Evolutionary conservation across 257 asterid species (phyloP), one percentile per base, ranked within the genome.

Genomic region (Przewalskia tangutica): DNA sequence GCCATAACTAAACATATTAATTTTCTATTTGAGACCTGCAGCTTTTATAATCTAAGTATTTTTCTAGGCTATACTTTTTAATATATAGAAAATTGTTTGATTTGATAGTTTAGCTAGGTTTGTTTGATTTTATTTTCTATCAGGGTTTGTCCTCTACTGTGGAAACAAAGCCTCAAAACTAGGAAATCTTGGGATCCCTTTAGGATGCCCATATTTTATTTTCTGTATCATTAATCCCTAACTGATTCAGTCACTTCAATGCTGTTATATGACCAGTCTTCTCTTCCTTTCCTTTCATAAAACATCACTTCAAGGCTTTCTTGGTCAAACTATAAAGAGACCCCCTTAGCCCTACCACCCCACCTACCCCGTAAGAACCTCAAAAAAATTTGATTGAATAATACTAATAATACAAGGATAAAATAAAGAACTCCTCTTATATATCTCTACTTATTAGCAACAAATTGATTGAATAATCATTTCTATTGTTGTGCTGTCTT

Each of bases 161-260:
- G 90, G 91, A 86, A 91, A 90, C 97, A 90, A 12, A 42, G 81
- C 81, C 83, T 44, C 54, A 36, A 60, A 64, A 56, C 40, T 77
- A 40, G 76, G 77, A 27, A 12, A 23, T 70, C 62, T 65, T 75
- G 65, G 82, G 63, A 60, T 54, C 7, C 59, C 18, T 54, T 53
- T 48, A 13, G 55, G 55, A 11, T 50, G 55, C 32, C 13, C 36
- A 42, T 27, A 27, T 27, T 27, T 27, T 27, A 27, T 65, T 79
- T 88, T 67, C 54, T 50, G 40, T 83, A 55, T 79, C 76, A 76
- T 85, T 83, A 73, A 60, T 83, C 79, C 82, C 70, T 85, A 88
- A 89, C 93, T 54, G 88, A 90, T 84, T 88, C 90, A 90, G 92
- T 91, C 97, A 88, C 86, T 89, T 91, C 97, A 86, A 84, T 85